Base-by-base conservation (phyloP, 2,329 filamentous ascomycete species). In the Akanthomyces uredinophilus region DNA sequence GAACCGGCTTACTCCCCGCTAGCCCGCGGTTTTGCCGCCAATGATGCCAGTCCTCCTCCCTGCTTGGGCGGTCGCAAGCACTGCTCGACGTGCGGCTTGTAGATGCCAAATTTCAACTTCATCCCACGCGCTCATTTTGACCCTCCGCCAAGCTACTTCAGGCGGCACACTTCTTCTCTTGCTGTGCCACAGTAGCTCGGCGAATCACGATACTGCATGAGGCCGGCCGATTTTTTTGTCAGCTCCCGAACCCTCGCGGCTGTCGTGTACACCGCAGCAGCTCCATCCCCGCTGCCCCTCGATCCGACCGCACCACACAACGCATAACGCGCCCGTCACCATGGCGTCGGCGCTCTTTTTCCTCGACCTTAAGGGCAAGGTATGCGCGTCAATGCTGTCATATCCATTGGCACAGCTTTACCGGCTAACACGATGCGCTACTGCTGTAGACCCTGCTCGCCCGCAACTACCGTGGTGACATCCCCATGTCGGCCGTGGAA, bases 341-440 rank as follows among this genome's bases (percentile, higher is more conserved):
- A 99, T 99, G 95, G 95, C 95, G 70, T 99, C 95, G 64, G 95
- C 95, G 67, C 76, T 99, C 72, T 99, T 99, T 85, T 99, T 99
- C 77, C 89, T 99, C 72, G 95, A 99, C 78, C 85, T 99, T 69
- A 99, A 99, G 92, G 95, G 95, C 91, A 99, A 99, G 90, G 92
- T 96, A 70, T 56, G 67, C 44, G 44, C 32, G 11, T 10, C 18
- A 13, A 49, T 57, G 20, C 14, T 37, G 16, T 16, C n/a, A 44
- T 11, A 13, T 5, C 20, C n/a, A 5, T 22, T n/a, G 2, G 24
- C 11, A n/a, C 8, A 13, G 29, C 39, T 27, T 41, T 52, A 20
- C 35, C 43, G 60, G 58, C 69, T 72, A 67, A 60, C 49, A 24
- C 5, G 22, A 71, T 67, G 50, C 18, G 5, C 35, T 27, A n/a